phyloP scores from a whole-genome alignment of 306 rosid genomes.

The Luffa aegyptiaca region DNA sequence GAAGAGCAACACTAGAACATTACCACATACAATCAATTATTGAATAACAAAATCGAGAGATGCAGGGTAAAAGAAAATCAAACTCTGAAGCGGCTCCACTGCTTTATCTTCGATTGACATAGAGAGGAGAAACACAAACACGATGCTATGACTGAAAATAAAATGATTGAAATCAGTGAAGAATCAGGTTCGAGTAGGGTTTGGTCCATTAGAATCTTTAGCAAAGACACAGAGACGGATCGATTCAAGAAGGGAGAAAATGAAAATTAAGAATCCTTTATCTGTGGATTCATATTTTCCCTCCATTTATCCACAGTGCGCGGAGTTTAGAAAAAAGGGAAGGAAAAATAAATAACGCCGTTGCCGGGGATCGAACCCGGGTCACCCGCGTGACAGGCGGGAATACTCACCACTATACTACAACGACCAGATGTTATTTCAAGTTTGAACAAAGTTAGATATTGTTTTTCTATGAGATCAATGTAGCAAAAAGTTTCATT shows the following conservation, averaged over 20 bases:
- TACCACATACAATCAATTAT: neutral
- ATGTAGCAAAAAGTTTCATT: too few species aligned
- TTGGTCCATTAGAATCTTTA: neutral
- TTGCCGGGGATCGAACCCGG: neutral
- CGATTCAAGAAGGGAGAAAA: neutral
- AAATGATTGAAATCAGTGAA: neutral
- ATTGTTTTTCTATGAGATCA: too few species aligned
- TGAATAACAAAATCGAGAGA: neutral
- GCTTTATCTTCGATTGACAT: slow-evolving; percentile 37
- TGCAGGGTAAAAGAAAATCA: slow-evolving; percentile 3
- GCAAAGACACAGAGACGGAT: neutral
- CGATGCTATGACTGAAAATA: neutral
- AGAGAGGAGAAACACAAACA: neutral
- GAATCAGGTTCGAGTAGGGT: neutral
- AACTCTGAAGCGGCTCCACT: slow-evolving; percentile 88
- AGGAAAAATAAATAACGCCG: neutral
- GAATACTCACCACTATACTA: neutral
- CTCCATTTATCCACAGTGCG: neutral
- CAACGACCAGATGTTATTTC: neutral
- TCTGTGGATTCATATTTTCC: neutral
- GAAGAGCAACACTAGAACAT: neutral
- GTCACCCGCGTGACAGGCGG: neutral
- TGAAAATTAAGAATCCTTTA: neutral
- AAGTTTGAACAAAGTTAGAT: too few species aligned
- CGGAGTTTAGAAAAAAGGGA: neutral